Conservation (phyloP, 352 stramenopile species). For the Aphanomyces invadans region DNA sequence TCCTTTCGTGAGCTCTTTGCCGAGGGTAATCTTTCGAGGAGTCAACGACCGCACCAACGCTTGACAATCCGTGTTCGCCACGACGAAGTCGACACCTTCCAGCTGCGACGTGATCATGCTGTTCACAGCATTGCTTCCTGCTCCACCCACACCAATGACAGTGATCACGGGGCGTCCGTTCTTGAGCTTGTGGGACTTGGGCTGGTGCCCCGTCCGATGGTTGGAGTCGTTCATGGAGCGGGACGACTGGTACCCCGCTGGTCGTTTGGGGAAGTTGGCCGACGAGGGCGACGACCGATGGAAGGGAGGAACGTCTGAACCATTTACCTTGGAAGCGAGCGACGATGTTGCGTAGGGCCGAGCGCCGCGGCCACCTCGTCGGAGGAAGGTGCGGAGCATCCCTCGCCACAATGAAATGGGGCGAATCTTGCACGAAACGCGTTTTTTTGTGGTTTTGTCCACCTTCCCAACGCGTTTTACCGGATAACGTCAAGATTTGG, state of each 20-base stretch:
- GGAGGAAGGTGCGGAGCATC: background rate
- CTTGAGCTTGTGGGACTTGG: conserved; percentile 31
- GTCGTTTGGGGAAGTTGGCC: conserved; percentile 8
- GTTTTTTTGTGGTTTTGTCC: background rate
- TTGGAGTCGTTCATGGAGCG: background rate
- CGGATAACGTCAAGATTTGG: no score
- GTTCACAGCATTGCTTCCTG: conserved; percentile 83
- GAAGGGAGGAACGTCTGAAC: background rate
- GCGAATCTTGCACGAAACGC: background rate
- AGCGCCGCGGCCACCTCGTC: background rate
- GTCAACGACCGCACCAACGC: conserved; percentile 68
- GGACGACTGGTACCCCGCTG: background rate
- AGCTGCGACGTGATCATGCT: conserved; percentile 86
- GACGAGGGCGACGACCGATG: background rate
- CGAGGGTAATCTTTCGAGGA: conserved; percentile 73
- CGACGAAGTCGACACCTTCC: conserved; percentile 92
- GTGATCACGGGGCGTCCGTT: conserved; percentile 80
- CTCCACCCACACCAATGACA: conserved; percentile 74
- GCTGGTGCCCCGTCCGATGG: conserved; percentile 1
- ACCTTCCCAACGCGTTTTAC: background rate
- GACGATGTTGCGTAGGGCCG: background rate
- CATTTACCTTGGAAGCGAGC: conserved; percentile 2
- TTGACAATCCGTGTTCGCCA: conserved; percentile 94
- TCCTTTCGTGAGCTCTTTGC: conserved; percentile 78
- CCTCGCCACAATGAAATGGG: background rate